Evolutionary conservation across 345 rosid species (phyloP), one percentile per base, ranked within the genome.

Genomic region (Salix exigua): DNA sequence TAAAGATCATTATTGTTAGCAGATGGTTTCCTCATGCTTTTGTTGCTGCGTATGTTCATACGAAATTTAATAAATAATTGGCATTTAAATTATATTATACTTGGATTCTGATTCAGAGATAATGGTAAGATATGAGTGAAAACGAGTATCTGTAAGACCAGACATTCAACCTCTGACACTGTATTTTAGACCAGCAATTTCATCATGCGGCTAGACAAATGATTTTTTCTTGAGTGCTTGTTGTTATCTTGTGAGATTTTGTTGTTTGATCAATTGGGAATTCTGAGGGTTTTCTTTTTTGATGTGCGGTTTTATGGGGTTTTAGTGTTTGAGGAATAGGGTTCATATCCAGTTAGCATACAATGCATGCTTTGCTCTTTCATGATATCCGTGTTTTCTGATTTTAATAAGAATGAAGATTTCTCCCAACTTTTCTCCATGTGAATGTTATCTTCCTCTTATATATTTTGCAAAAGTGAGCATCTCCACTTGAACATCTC

Each of bases 311-410:
- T 77, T 80, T 44, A 51, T 73, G 42, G 58, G 70, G 67, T 66
- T 66, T 44, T 70, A 66, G 55, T 40, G 37, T 33, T 26, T 5
- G 50, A 76, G 68, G 61, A 12, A 48, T 68, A 38, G 30, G 50
- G 35, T 8, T 14, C 74, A 13, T 33, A 19, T 60, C 12, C 25
- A 26, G 28, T 14, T 16, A 78, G 78, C 53, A 65, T 48, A 64
- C 6, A 50, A 51, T 58, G 33, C n/a, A 68, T 62, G 66, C 69
- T 75, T 23, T 70, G 33, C 74, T 79, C 30, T 71, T 75, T 13
- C 26, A 23, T 69, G 61, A 37, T 62, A 46, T 25, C 7, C 58
- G 30, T 55, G 48, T 5, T 63, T 33, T 13, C 19, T 23, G 61
- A 61, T 38, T 48, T 37, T 16, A 23, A 44, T 63, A 48, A 25